These are phyloP conservation scores for Metschnikowia lunata DNA, from an alignment of 805 yeast genomes.

Conservation along the genomic window DNA sequence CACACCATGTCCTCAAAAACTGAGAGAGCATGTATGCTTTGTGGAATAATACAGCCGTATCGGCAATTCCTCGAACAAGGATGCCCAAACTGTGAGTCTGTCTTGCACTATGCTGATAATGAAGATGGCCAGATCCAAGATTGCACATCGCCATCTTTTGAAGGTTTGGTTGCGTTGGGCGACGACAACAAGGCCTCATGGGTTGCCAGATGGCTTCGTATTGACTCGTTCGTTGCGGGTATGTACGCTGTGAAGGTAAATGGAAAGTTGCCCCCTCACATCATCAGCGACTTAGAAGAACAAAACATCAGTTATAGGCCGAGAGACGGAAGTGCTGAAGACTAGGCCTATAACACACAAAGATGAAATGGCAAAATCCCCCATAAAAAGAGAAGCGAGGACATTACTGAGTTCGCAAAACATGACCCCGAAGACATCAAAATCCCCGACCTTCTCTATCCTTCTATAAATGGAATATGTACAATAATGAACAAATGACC, in stretches of 20 bases:
- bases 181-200: constrained; percentile 77
- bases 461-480: not conserved
- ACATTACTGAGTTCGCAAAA: no score
- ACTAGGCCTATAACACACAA: constrained; percentile 23
- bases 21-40: constrained; percentile 95
- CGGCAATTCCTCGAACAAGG: constrained; percentile 72
- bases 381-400: no score
- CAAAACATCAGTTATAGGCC: constrained; percentile 87
- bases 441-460: no score
- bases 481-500: not conserved
- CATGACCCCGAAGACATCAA: no score
- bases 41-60: constrained; percentile 86
- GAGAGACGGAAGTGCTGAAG: constrained; percentile 84
- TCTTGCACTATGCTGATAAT: constrained; percentile 67
- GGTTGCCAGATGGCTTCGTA: constrained; percentile 95
- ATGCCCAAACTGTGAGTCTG: constrained; percentile 94
- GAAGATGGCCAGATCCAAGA: constrained; percentile 84
- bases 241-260: constrained; percentile 89
- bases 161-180: constrained; percentile 88
- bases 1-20: constrained; percentile 48
- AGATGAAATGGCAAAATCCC: no score
- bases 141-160: constrained; percentile 94
- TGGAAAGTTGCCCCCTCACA: constrained; percentile 87
- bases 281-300: constrained; percentile 63
- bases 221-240: constrained; percentile 84